Conservation (phyloP, 2,329 filamentous ascomycete genomes). For the Byssochlamys sp. region DNA sequence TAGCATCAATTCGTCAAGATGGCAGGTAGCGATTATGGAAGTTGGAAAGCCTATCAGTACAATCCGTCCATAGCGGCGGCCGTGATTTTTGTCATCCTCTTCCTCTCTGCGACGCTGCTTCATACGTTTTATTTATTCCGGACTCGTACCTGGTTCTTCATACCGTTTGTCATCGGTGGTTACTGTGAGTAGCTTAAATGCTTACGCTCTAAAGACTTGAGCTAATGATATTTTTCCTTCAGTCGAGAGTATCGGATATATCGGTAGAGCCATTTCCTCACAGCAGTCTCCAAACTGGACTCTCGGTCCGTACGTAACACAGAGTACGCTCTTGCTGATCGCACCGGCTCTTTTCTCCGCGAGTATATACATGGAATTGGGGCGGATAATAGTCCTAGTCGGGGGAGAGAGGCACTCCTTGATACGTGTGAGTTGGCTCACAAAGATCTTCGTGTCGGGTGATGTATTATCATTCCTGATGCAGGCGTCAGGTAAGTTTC, state of each 20-base stretch:
- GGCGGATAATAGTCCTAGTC: conserved; percentile 18
- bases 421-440: conserved; percentile 15
- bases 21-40: not conserved
- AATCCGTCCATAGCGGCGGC: conserved; percentile 38
- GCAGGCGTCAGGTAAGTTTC: conserved; percentile 19
- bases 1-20: not conserved
- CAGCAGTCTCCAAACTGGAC: conserved; percentile 21
- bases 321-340: conserved; percentile 18
- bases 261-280: conserved; percentile 39
- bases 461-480: conserved; percentile 25
- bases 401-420: conserved; percentile 15
- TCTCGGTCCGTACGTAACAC: conserved; percentile 18
- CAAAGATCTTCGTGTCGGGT: conserved; percentile 22
- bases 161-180: conserved; percentile 29
- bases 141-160: conserved; percentile 41
- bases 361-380: conserved; percentile 21
- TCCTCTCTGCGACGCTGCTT: conserved; percentile 30
- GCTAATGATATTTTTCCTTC: not conserved
- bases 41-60: conserved; percentile 27
- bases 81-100: conserved; percentile 39
- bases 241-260: conserved; percentile 47
- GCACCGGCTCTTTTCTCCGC: conserved; percentile 21
- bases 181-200: conserved; percentile 21
- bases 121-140: conserved; percentile 37
- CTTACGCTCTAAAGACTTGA: not conserved